Base-by-base conservation (phyloP, 1,139 yeast genomes). In the Hansenula lynferdii region DNA sequence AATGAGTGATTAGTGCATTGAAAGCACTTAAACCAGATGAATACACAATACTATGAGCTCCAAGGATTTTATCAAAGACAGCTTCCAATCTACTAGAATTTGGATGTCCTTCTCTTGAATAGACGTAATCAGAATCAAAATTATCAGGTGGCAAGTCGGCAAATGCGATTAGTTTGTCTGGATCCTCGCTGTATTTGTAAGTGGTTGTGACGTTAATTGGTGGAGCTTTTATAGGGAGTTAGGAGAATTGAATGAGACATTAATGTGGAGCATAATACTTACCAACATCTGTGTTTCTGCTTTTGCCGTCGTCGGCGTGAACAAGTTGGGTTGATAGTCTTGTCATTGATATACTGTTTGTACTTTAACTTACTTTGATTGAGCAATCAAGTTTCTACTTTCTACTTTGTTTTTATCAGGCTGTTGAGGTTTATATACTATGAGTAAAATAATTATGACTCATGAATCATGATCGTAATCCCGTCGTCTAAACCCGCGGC, bases 201-300 rank as follows among this genome's bases (percentile, higher is more conserved):
- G 95, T 90, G 6, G 97, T 84, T 3, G 95, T 62, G 6, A 86
- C 80, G 48, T 84, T 85, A 42, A 90, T 80, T 18, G 97, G 95
- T 6, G 95, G 80, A 0, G 82, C 77, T 48, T n/a, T 18, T 12
- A 2, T 16, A n/a, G 28, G 11, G 23, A 16, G 9, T 21, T n/a
- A n/a, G n/a, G n/a, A n/a, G n/a, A n/a, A n/a, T n/a, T n/a, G n/a
- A n/a, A n/a, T n/a, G n/a, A n/a, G n/a, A n/a, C n/a, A n/a, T 8
- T 8, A n/a, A 8, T 14, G 7, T 12, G 7, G 16, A 12, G 16
- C 26, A 2, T 7, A n/a, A 12, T 5, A 45, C 52, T 37, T 18
- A 48, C 31, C 69, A 31, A 67, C 61, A 42, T 67, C 72, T 2
- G 63, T 48, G 18, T 65, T 70, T 40, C 71, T 54, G 39, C 57